phyloP scores from a whole-genome alignment of 1,284 basidiomycete genomes.

The Cryptococcus wingfieldii region DNA sequence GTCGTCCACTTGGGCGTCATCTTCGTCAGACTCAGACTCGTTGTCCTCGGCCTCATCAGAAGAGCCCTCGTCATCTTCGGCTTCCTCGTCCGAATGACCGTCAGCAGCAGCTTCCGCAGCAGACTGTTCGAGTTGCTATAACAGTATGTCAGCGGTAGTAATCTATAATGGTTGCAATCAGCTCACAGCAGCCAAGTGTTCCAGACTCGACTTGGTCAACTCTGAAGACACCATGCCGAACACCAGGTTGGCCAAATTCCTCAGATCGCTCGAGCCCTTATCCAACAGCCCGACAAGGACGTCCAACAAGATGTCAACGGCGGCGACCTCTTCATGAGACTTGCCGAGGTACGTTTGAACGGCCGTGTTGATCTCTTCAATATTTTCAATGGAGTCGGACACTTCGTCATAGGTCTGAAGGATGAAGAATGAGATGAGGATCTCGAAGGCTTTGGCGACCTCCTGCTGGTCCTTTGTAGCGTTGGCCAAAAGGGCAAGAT shows the following conservation, averaged over 20 bases:
- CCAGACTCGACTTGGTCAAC: conserved; percentile 69
- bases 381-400: conserved; percentile 56
- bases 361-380: conserved; percentile 53
- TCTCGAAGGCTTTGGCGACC: conserved; percentile 57
- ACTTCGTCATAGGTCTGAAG: conserved; percentile 67
- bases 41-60: conserved; percentile 56
- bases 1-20: conserved; percentile 48
- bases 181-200: conserved; percentile 77
- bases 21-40: conserved; percentile 50
- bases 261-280: conserved; percentile 74
- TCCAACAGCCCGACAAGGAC: conserved; percentile 84
- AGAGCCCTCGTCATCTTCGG: conserved; percentile 51
- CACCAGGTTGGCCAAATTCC: conserved; percentile 72
- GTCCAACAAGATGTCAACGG: conserved; percentile 82
- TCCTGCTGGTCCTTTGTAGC: conserved; percentile 53
- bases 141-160: conserved; percentile 9
- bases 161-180: not conserved
- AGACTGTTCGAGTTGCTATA: conserved; percentile 70
- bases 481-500: conserved; percentile 32
- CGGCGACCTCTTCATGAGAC: conserved; percentile 51
- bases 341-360: conserved; percentile 17
- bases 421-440: conserved; percentile 66
- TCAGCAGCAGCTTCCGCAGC: conserved; percentile 30
- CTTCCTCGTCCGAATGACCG: conserved; percentile 35
- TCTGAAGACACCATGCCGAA: conserved; percentile 71